Percentiles rank a stretch among this genome's conserved stretches.
These are phyloP conservation scores for Claviceps humidiphila DNA, from an alignment of 2,329 filamentous ascomycete genomes.

Conservation along the genomic window DNA sequence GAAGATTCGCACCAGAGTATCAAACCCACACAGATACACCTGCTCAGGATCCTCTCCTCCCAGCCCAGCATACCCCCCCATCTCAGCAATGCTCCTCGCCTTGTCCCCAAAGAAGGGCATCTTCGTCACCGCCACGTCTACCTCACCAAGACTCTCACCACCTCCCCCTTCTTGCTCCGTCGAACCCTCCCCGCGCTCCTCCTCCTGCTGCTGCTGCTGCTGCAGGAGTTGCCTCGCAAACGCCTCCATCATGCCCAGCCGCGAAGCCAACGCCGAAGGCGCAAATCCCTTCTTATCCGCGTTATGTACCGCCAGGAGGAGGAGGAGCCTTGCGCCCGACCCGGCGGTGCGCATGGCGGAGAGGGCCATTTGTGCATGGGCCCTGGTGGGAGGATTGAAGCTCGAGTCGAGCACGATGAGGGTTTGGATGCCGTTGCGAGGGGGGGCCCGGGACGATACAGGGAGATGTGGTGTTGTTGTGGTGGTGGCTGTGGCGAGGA, in stretches of 20 bases:
- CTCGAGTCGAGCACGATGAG: constrained; percentile 53
- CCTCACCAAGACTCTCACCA: constrained; percentile 4
- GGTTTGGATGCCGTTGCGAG: constrained; percentile 4
- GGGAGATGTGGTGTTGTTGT: too few species aligned
- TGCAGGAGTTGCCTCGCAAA: constrained; percentile 44
- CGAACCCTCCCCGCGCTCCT: too few species aligned
- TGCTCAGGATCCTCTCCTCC: constrained; percentile 28
- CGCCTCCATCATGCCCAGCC: constrained; percentile 58
- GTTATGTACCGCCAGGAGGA: constrained; percentile 50
- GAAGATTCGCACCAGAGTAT: constrained; percentile 61
- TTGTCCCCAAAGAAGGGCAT: constrained; percentile 66
- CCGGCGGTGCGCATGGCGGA: constrained; percentile 26
- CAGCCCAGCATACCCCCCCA: constrained; percentile 25
- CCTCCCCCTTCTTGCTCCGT: too few species aligned
- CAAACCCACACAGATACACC: constrained; percentile 60
- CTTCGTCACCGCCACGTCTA: constrained; percentile 59
- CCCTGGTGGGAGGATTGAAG: constrained; percentile 54
- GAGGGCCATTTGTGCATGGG: constrained; percentile 44
- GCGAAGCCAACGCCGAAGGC: constrained; percentile 53
- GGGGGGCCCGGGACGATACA: not conserved
- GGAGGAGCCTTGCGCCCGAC: constrained; percentile 30
- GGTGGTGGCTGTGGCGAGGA: constrained; percentile 29
- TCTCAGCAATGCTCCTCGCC: constrained; percentile 39
- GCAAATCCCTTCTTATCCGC: constrained; percentile 54
- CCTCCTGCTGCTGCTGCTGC: too few species aligned